Evolutionary conservation across 352 stramenopile genomes (phyloP), one percentile per base, ranked within the genome.

Genomic region (Globisporangium alternatum): DNA sequence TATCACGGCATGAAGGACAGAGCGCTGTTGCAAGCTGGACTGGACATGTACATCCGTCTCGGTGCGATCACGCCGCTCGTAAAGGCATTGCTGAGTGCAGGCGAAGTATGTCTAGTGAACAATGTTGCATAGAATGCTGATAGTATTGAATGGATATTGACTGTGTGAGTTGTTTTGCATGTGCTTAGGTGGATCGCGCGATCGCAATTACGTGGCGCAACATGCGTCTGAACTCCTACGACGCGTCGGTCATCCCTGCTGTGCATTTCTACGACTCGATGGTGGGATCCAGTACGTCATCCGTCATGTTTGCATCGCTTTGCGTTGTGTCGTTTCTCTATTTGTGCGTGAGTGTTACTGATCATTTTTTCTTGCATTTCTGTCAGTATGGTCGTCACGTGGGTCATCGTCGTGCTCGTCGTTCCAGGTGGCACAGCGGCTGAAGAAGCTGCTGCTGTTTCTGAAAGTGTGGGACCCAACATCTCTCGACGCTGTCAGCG

Each of bases 1-100:
- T 59, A 67, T 13, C 61, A 73, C 39, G 66, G 71, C 0, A 47
- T 65, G 25, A 60, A 39, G 1, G 64, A 76, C 33, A 57, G 59
- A 48, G 70, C 61, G 0, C 55, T 91, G 21, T 71, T 83, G 55
- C 83, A 91, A 71, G 60, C 87, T 12, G 81, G 77, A 0, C 37
- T 90, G 60, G 79, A 90, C 39, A 91, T 91, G 83, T 84, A 88
- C 55, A 86, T 75, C 44, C 79, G 81, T 0, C 58, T 91, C 4
- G 74, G 77, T 6, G 75, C 76, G 3, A 77, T 81, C 53, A 65
- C 62, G 28, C 48, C 75, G 21, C 68, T 91, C 39, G 65, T 93
- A 33, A 65, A 69, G 39, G 77, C 76, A 3, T 67, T 90, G 53
- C 70, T 93, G 56, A 66, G 77, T 19, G 35, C 74, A 6, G 79